Evolutionary conservation across 805 yeast genomes (phyloP).

Genomic region (Metschnikowia henanensis): DNA sequence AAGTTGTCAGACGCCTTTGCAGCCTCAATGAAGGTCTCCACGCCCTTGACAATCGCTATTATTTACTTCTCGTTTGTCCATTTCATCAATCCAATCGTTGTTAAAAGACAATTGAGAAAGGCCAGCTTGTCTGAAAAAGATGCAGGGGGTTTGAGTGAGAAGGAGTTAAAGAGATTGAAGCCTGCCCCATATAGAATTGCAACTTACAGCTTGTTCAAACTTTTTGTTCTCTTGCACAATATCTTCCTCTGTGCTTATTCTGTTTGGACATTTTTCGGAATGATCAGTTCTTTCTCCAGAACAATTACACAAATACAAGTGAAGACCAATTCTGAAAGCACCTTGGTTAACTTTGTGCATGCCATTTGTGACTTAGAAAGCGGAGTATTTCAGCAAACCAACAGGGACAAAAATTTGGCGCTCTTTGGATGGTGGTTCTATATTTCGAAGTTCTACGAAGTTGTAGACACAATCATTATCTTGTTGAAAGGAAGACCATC

Average conservation of each 20-base stretch:
- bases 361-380: constrained; percentile 58
- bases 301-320: constrained; percentile 27
- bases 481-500: constrained; percentile 67
- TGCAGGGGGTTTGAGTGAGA: constrained; percentile 19
- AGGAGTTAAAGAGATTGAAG: constrained; percentile 38
- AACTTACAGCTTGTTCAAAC: constrained; percentile 44
- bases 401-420: constrained; percentile 39
- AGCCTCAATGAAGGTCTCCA: constrained; percentile 45
- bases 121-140: constrained; percentile 22
- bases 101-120: constrained; percentile 44
- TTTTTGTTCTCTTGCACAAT: constrained; percentile 61
- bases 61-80: constrained; percentile 62
- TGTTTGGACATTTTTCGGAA: constrained; percentile 70
- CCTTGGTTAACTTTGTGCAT: constrained; percentile 53
- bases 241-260: constrained; percentile 63
- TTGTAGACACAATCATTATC: constrained; percentile 65
- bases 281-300: constrained; percentile 50
- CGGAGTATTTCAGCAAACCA: constrained; percentile 50
- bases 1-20: constrained; percentile 37
- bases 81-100: constrained; percentile 45
- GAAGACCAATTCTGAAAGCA: constrained; percentile 19
- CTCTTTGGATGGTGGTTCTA: constrained; percentile 68
- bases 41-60: constrained; percentile 58
- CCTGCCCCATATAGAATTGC: constrained; percentile 56
- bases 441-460: constrained; percentile 70